These are phyloP conservation scores for Phytophthora litchii DNA, from an alignment of 352 stramenopile genomes.

Conservation along the genomic window DNA sequence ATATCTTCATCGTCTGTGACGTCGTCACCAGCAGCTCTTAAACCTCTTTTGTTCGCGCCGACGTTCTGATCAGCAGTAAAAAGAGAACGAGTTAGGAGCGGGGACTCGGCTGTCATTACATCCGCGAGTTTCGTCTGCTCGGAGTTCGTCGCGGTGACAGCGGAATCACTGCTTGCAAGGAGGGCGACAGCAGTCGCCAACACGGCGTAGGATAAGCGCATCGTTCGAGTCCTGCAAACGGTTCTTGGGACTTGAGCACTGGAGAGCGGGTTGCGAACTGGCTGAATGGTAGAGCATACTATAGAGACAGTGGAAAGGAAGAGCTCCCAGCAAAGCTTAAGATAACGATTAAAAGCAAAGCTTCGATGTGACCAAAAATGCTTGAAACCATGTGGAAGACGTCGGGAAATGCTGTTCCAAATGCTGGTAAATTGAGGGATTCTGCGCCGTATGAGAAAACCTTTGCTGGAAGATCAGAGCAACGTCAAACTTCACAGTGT, in stretches of 20 bases:
- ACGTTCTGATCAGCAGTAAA: not conserved
- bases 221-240: not conserved
- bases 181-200: conserved; percentile 7
- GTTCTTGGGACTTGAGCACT: conserved; percentile 1
- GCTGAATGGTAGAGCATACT: not conserved
- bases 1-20: not conserved
- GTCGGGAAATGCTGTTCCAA: no score
- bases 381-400: no score
- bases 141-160: conserved; percentile 1
- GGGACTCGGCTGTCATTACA: not conserved
- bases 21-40: not conserved
- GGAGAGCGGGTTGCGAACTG: conserved; percentile 16
- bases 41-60: not conserved
- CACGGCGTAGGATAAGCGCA: conserved; percentile 7
- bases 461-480: no score
- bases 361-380: no score
- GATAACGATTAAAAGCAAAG: conserved; percentile 18
- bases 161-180: conserved; percentile 5
- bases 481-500: no score
- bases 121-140: conserved; percentile 3
- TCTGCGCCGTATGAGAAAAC: no score
- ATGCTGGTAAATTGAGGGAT: no score
- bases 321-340: conserved; percentile 23
- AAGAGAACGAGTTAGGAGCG: conserved; percentile 4
- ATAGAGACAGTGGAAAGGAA: conserved; percentile 3